These are phyloP conservation scores for Phytophthora fragariaefolia DNA, from an alignment of 352 stramenopile genomes.

Conservation along the genomic window DNA sequence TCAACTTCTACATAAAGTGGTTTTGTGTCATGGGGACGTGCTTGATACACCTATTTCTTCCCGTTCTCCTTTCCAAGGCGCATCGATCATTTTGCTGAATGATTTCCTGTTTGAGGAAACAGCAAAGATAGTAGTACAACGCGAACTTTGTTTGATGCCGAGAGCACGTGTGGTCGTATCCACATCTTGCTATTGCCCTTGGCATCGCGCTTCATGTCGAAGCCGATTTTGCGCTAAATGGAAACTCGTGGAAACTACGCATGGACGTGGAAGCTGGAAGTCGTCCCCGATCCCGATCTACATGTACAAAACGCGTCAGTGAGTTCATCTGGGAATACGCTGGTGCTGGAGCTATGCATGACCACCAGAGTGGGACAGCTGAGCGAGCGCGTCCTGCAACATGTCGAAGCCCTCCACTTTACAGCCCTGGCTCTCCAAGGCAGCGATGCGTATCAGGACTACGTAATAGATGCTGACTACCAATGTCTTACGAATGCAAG, in stretches of 20 bases:
- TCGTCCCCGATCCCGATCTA: background rate
- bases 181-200: conserved; percentile 1
- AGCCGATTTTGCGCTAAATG: background rate
- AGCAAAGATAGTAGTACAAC: background rate
- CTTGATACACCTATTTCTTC: conserved; percentile 1
- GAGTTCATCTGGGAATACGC: background rate
- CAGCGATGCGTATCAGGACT: too few species aligned
- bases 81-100: conserved; percentile 8
- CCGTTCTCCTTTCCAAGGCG: conserved; percentile 4
- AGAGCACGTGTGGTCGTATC: conserved; percentile 11
- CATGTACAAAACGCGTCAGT: background rate
- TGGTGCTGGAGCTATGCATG: background rate
- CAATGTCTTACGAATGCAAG: too few species aligned
- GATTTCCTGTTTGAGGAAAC: conserved; percentile 13
- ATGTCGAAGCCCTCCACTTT: too few species aligned
- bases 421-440: too few species aligned
- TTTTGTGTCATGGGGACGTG: conserved; percentile 4
- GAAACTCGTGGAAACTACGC: background rate
- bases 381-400: too few species aligned
- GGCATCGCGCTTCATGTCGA: conserved; percentile 3
- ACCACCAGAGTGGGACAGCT: too few species aligned
- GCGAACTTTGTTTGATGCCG: conserved; percentile 1
- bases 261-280: conserved; percentile 9
- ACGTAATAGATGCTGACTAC: too few species aligned
- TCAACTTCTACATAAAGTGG: conserved; percentile 16